Percentiles rank a stretch among this genome's conserved stretches.
phyloP scores from a whole-genome alignment of 2,329 filamentous ascomycete species.

The Colletotrichum plurivorum region DNA sequence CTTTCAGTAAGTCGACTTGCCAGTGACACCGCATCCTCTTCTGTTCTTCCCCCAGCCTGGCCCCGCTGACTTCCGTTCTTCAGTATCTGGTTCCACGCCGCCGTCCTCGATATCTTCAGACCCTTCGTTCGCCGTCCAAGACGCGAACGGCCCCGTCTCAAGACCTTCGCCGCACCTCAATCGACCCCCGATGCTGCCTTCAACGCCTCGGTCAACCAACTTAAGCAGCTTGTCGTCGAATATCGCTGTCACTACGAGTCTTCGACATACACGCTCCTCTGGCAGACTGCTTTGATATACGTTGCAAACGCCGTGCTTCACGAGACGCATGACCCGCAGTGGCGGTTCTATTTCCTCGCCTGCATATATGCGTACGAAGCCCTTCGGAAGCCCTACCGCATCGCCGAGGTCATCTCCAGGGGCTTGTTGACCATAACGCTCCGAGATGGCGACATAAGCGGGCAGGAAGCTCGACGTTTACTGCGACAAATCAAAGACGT shows the following conservation, averaged over 20 bases:
- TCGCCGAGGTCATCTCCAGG: slow-evolving; percentile 51
- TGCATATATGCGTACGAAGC: slow-evolving; percentile 56
- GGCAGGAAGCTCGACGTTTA: slow-evolving; percentile 47
- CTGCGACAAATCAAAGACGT: slow-evolving; percentile 48
- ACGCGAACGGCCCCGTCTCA: slow-evolving; percentile 36
- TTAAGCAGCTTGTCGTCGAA: slow-evolving; percentile 54
- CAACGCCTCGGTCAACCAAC: slow-evolving; percentile 52
- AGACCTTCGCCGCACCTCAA: slow-evolving; percentile 49
- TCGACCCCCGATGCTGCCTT: slow-evolving; percentile 50
- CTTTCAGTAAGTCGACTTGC: slow-evolving; percentile 50
- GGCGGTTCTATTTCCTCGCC: slow-evolving; percentile 53
- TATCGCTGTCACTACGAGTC: slow-evolving; percentile 51
- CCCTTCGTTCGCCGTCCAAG: slow-evolving; percentile 43
- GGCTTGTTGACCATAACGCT: slow-evolving; percentile 55
- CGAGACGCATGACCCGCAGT: slow-evolving; percentile 47
- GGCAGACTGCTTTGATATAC: slow-evolving; percentile 57
- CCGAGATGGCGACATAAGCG: slow-evolving; percentile 49
- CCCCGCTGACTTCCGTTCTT: neutral
- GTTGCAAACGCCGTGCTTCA: slow-evolving; percentile 54
- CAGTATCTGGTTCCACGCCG: slow-evolving; percentile 58
- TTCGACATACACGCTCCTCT: slow-evolving; percentile 55
- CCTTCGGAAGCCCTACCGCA: slow-evolving; percentile 51
- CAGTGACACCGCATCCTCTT: too few species aligned
- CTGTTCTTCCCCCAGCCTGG: neutral
- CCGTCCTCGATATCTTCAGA: slow-evolving; percentile 54